Evolutionary conservation across 345 rosid genomes (phyloP).

Genomic region (Eucalyptus curtisii): DNA sequence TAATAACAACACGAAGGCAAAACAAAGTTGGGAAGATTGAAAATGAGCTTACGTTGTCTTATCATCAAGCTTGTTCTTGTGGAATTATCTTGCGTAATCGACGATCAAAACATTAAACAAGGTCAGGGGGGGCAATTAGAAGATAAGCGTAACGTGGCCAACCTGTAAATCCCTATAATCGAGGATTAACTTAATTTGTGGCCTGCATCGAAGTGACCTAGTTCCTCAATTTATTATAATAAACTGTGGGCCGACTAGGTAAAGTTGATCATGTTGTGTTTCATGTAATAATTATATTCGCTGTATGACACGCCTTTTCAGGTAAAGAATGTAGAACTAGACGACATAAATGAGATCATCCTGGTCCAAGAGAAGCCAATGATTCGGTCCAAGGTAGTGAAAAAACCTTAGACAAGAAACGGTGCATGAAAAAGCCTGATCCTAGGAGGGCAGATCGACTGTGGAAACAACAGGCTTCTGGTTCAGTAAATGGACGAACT

Average conservation of each 20-base stretch:
- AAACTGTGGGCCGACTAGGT: not conserved
- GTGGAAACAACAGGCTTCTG: not conserved
- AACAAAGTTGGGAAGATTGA: not conserved
- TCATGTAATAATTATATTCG: not conserved
- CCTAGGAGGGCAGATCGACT: not conserved
- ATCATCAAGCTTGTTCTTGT: not conserved
- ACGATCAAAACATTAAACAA: not conserved
- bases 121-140: not conserved
- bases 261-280: not conserved
- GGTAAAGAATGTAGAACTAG: not conserved
- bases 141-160: not conserved
- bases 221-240: not conserved
- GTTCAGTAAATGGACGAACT: not conserved
- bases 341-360: not conserved
- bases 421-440: not conserved
- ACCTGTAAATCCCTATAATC: not conserved
- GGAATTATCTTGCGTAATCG: not conserved
- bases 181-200: not conserved
- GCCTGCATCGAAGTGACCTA: not conserved
- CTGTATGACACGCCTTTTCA: not conserved
- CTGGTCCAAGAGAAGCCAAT: not conserved
- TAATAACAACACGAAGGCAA: not conserved
- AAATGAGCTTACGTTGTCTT: not conserved
- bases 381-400: not conserved
- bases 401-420: not conserved